A percentile compares a stretch with the other conserved stretches of the same genome.
Evolutionary conservation across 129 eudicot species (phyloP).

Genomic region (Flaveria trinervia): DNA sequence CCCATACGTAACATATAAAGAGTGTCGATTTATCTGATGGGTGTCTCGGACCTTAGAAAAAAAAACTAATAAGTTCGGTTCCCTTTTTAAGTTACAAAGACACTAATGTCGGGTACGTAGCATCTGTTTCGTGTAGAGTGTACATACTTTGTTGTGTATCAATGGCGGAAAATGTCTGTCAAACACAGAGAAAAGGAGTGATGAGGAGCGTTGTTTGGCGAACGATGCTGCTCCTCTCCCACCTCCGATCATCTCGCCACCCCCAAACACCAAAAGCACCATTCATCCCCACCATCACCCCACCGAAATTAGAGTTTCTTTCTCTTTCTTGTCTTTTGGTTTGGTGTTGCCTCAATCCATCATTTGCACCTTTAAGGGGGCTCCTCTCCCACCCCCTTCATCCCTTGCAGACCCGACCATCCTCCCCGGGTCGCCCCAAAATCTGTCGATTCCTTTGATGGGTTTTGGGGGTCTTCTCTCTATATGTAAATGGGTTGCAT

Average conservation of each 20-base stretch:
- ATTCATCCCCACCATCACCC: constrained; percentile 8
- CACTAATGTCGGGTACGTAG: too few species aligned
- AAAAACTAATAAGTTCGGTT: too few species aligned
- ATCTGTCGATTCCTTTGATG: constrained; percentile 54
- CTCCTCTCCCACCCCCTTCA: neutral
- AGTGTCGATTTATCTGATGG: too few species aligned
- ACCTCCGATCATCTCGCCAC: constrained; percentile 42
- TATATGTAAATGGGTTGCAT: constrained; percentile 68
- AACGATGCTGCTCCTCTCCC: constrained; percentile 12
- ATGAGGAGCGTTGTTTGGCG: constrained; percentile 21
- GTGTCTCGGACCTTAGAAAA: too few species aligned
- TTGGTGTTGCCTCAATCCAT: constrained; percentile 1
- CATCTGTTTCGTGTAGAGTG: too few species aligned
- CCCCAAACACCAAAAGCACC: constrained; percentile 18
- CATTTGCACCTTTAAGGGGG: constrained; percentile 5
- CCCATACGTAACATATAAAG: too few species aligned
- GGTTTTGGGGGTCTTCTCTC: constrained; percentile 51
- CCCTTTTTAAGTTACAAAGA: too few species aligned
- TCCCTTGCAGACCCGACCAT: constrained; percentile 37
- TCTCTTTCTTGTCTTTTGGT: neutral
- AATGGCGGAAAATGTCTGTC: neutral
- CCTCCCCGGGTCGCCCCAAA: constrained; percentile 44
- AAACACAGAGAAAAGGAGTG: constrained; percentile 12
- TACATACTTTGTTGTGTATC: too few species aligned
- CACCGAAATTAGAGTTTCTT: constrained; percentile 33